Percentiles rank a stretch among this genome's conserved stretches.
Evolutionary conservation across 306 rosid species (phyloP).

Genomic region (Calophaca sinica): DNA sequence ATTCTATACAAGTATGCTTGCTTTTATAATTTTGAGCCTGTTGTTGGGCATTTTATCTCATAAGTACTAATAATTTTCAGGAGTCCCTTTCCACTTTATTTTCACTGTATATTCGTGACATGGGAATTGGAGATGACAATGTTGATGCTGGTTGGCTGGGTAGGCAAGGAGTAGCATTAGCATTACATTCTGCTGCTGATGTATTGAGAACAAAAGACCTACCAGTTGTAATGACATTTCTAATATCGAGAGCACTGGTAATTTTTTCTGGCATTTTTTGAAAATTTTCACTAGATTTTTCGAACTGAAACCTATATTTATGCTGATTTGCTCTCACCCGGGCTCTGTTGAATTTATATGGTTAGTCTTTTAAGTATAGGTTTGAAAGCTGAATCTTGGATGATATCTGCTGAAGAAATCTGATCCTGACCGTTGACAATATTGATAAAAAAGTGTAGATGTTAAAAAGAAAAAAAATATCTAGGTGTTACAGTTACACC

Average conservation of each 20-base stretch:
- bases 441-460: neutral
- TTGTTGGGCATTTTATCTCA: constrained; percentile 34
- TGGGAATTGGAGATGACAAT: constrained; percentile 64
- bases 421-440: neutral
- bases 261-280: constrained; percentile 36
- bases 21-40: constrained; percentile 29
- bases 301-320: neutral
- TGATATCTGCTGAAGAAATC: neutral
- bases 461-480: too few relatives aligned
- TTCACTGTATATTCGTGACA: constrained; percentile 81
- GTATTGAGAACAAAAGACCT: constrained; percentile 92
- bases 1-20: constrained; percentile 79
- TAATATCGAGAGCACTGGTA: constrained; percentile 97
- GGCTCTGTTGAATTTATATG: neutral
- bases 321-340: constrained; percentile 34
- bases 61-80: constrained; percentile 55
- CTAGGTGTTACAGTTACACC: too few relatives aligned
- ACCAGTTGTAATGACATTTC: constrained; percentile 93
- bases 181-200: constrained; percentile 90
- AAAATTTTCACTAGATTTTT: neutral
- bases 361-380: constrained; percentile 7
- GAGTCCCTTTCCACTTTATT: constrained; percentile 91
- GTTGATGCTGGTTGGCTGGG: constrained; percentile 94
- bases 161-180: constrained; percentile 94
- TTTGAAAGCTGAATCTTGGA: neutral